Base-by-base conservation (phyloP, 108 stramenopile genomes). In the Nitzschia putrida region DNA sequence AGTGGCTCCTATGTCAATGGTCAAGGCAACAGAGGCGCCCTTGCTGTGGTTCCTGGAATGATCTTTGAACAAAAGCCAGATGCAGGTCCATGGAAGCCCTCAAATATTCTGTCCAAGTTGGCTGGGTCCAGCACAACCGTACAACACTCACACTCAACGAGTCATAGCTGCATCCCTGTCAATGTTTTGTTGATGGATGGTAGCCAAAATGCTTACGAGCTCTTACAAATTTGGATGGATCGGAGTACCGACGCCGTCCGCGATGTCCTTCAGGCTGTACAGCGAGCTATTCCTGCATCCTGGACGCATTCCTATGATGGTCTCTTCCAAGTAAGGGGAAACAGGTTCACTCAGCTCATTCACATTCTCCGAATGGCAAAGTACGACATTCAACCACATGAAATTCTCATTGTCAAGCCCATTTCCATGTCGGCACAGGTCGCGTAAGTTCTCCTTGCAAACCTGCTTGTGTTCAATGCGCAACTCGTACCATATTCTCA, bases 231-330 rank as follows among this genome's bases (percentile, higher is more conserved):
- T 16, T 82, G 72, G 78, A 71, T 85, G 22, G 79, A 84, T 57
- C 45, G 54, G n/a, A 44, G 52, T 11, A 42, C 57, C 4, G 83
- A 84, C 59, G 64, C 66, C 10, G 79, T 78, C 22, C 59, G 80
- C 21, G 80, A 80, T 72, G 76, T 84, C 14, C 43, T 84, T 23
- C 66, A 80, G 10, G 63, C 73, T 1, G 44, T 80, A 8, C 79
- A 77, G 49, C 50, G 61, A 23, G 57, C 69, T 6, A 59, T 84
- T 11, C 68, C 73, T 0, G 61, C 68, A 9, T 14, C 24, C 40
- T 84, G 83, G 83, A 74, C 69, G 50, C 72, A 66, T 38, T 72
- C 77, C 39, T 84, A 80, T 57, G 83, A 84, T 54, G 83, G 83
- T 5, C 29, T 84, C 3, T 74, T 84, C 39, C 76, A 84, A 51